Conservation (phyloP, 2,329 filamentous ascomycete genomes). For the Elsinoe batatas region DNA sequence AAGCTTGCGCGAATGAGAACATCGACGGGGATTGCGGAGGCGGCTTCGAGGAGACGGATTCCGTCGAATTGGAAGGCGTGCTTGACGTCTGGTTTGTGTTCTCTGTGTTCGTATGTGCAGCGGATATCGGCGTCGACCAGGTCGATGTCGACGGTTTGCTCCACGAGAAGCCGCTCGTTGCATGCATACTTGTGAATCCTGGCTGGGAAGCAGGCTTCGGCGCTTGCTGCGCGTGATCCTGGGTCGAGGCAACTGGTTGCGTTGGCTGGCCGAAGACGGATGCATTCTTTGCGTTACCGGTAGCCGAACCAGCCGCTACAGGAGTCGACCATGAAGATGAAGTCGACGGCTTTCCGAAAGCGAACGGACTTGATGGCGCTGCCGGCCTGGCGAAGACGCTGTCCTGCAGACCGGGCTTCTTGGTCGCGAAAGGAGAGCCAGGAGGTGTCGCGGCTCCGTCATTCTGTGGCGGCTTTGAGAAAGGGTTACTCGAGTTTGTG, state of each 20-base stretch:
- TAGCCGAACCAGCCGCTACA: neutral
- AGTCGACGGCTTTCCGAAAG: slow-evolving; percentile 15
- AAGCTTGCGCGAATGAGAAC: neutral
- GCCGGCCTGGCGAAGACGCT: neutral
- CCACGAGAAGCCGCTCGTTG: neutral
- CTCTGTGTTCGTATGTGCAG: neutral
- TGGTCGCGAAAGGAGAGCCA: neutral
- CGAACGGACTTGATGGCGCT: slow-evolving; percentile 3
- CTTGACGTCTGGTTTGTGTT: neutral
- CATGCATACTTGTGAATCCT: slow-evolving; percentile 9
- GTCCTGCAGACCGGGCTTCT: neutral
- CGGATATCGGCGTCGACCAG: slow-evolving; percentile 7
- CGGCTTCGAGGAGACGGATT: neutral
- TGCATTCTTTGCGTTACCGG: neutral
- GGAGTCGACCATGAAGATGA: slow-evolving; percentile 1
- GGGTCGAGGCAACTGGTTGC: neutral
- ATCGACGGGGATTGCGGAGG: neutral
- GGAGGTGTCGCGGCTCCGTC: neutral
- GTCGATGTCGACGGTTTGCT: slow-evolving; percentile 6
- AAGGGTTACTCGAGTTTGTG: slow-evolving; percentile 5
- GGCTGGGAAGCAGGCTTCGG: neutral
- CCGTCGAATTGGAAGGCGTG: neutral
- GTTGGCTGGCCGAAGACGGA: neutral
- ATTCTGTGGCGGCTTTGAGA: slow-evolving; percentile 13
- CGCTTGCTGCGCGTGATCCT: neutral